Percentiles rank a stretch among this genome's conserved stretches.
Evolutionary conservation across 2,329 filamentous ascomycete species (phyloP).

Genomic region (Pyrenophora teres): DNA sequence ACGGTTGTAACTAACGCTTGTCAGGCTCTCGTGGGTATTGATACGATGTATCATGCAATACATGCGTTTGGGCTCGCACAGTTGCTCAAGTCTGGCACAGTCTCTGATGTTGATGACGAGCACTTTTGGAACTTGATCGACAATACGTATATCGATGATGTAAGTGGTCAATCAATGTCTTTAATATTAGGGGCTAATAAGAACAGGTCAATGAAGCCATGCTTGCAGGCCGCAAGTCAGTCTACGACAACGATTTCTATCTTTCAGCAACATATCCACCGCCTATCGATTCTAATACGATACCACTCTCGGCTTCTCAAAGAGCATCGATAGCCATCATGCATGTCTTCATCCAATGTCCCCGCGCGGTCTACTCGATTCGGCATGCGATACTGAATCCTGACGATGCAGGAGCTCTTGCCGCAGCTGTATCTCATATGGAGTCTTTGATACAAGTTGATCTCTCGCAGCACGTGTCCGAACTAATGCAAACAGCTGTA

Average conservation of each 20-base stretch:
- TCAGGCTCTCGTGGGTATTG: slow-evolving; percentile 32
- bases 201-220: slow-evolving; percentile 37
- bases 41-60: slow-evolving; percentile 34
- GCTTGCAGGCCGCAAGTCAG: slow-evolving; percentile 31
- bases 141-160: slow-evolving; percentile 42
- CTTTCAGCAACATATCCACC: slow-evolving; percentile 31
- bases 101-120: slow-evolving; percentile 30
- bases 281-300: slow-evolving; percentile 4
- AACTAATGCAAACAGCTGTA: slow-evolving; percentile 21
- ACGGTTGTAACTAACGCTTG: slow-evolving; percentile 6
- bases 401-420: slow-evolving; percentile 23
- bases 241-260: slow-evolving; percentile 38
- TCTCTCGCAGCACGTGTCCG: slow-evolving; percentile 20
- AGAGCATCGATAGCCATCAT: slow-evolving; percentile 34
- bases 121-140: slow-evolving; percentile 41
- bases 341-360: slow-evolving; percentile 37
- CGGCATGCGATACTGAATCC: slow-evolving; percentile 26
- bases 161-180: slow-evolving; percentile 14
- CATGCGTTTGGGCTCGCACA: slow-evolving; percentile 36
- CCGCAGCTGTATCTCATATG: slow-evolving; percentile 26
- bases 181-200: slow-evolving; percentile 6
- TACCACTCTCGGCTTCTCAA: slow-evolving; percentile 18
- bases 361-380: slow-evolving; percentile 29
- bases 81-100: slow-evolving; percentile 29
- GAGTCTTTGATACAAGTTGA: slow-evolving; percentile 29